These are phyloP conservation scores for Diddensiella transvaalensis DNA, from an alignment of 805 yeast genomes.

Conservation along the genomic window DNA sequence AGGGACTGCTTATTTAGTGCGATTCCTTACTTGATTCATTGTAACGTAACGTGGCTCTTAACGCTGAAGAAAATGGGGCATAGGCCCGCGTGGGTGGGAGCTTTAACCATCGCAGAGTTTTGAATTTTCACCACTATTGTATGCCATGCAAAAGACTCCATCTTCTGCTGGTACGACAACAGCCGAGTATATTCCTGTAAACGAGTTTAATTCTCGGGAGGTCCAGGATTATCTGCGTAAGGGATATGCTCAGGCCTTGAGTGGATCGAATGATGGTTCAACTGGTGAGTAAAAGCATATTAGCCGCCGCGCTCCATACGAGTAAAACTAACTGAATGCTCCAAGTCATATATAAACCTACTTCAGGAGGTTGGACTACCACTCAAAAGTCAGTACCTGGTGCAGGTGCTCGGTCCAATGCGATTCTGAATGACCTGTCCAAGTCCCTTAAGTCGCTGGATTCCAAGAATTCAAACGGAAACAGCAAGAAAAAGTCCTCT, in stretches of 20 bases:
- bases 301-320: neutral
- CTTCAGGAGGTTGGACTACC: constrained; percentile 23
- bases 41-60: no score
- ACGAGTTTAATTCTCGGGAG: constrained; percentile 19
- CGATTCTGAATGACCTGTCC: constrained; percentile 12
- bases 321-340: neutral
- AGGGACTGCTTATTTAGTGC: no score
- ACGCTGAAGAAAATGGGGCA: no score
- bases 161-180: neutral
- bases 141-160: neutral
- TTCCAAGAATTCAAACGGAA: neutral
- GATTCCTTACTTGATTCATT: no score
- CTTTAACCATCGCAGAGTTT: no score
- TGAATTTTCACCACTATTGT: neutral
- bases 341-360: constrained; percentile 18
- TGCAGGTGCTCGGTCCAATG: constrained; percentile 11
- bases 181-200: constrained; percentile 10
- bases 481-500: constrained; percentile 4
- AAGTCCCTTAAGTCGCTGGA: constrained; percentile 4
- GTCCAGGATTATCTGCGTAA: constrained; percentile 16
- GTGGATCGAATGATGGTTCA: constrained; percentile 9
- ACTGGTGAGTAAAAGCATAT: constrained; percentile 12
- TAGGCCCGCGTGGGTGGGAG: no score
- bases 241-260: constrained; percentile 16
- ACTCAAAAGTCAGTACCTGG: constrained; percentile 11